Conservation (phyloP, 2,329 filamentous ascomycete genomes). For the Colletotrichum euphorbiae region DNA sequence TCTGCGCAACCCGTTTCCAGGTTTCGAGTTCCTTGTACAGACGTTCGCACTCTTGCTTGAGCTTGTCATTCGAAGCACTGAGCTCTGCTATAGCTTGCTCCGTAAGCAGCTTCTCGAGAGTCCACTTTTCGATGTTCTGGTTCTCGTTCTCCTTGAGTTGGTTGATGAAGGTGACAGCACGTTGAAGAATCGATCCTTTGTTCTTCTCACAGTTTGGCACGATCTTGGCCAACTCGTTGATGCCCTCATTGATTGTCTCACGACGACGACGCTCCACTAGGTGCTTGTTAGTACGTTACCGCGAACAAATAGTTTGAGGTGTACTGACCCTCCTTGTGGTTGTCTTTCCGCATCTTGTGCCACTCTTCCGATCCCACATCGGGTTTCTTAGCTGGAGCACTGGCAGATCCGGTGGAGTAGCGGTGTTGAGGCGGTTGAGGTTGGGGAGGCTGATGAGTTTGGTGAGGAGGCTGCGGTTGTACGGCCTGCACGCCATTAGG, state of each 20-base stretch:
- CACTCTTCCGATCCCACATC: conserved; percentile 96
- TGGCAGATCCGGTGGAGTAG: conserved; percentile 51
- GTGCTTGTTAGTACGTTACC: conserved; percentile 42
- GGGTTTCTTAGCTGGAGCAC: conserved; percentile 73
- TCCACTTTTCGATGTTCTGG: conserved; percentile 95
- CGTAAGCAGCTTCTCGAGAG: conserved; percentile 87
- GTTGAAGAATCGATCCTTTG: conserved; percentile 95
- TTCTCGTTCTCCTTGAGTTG: conserved; percentile 95
- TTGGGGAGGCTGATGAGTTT: conserved; percentile 31
- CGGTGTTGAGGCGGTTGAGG: conserved; percentile 45
- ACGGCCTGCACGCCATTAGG: conserved; percentile 35
- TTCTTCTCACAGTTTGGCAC: conserved; percentile 99
- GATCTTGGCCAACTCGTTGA: conserved; percentile 97
- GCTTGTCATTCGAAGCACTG: conserved; percentile 86
- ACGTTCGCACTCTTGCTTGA: conserved; percentile 82
- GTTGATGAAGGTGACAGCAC: conserved; percentile 92
- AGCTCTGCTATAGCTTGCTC: conserved; percentile 92
- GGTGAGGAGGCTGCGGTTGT: conserved; percentile 36
- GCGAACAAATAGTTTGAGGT: neutral
- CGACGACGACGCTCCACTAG: conserved; percentile 94
- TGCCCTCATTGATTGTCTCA: conserved; percentile 98
- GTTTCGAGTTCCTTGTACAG: conserved; percentile 82
- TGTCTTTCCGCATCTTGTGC: conserved; percentile 97
- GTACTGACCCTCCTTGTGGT: conserved; percentile 93
- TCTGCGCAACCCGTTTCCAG: conserved; percentile 79